Base-by-base conservation (phyloP, 2,329 filamentous ascomycete species). In the Cercospora janseana region DNA sequence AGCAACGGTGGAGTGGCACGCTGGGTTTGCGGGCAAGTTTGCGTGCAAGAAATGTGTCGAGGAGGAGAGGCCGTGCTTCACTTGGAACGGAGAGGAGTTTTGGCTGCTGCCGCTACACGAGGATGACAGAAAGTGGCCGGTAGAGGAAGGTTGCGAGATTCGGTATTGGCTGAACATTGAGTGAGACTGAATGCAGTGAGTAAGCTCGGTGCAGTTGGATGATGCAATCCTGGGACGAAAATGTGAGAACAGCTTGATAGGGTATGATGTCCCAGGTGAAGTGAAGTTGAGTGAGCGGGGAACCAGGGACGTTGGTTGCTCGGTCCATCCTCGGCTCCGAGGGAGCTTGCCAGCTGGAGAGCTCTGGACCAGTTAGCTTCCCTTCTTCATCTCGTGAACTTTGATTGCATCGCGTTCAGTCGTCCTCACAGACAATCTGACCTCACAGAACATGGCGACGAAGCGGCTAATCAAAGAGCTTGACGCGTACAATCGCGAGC, bases 381-480 rank as follows among this genome's bases (percentile, higher is more conserved):
- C n/a, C 35, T 24, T 20, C 40, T 3, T 32, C 26, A n/a, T 8
- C 24, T 28, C 21, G 13, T 40, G 32, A 47, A 38, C 24, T 47
- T 31, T 46, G 20, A n/a, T 46, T 46, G 43, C 21, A 34, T 26
- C 44, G 44, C 44, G 44, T 47, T 26, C 29, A n/a, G 4, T 21
- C 13, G 9, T 16, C 12, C 15, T 10, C 12, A 29, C 20, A 38
- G 10, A 23, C 15, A 24, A 28, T 23, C 2, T 12, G n/a, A 34
- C 28, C 12, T 23, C 35, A 20, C 41, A 40, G n/a, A 27, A 21
- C 10, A 67, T 67, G 65, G 63, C 66, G 9, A 74, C 75, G n/a
- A 82, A 82, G 64, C 77, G 81, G 21, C 75, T 85, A 50, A 72
- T 82, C 62, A 78, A 77, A 60, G 81, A 85, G 67, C 71, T 84